Percentiles rank a stretch among this genome's conserved stretches.
These are phyloP conservation scores for Tubosaeta sp. DNA, from an alignment of 768 basidiomycete species.

Conservation along the genomic window DNA sequence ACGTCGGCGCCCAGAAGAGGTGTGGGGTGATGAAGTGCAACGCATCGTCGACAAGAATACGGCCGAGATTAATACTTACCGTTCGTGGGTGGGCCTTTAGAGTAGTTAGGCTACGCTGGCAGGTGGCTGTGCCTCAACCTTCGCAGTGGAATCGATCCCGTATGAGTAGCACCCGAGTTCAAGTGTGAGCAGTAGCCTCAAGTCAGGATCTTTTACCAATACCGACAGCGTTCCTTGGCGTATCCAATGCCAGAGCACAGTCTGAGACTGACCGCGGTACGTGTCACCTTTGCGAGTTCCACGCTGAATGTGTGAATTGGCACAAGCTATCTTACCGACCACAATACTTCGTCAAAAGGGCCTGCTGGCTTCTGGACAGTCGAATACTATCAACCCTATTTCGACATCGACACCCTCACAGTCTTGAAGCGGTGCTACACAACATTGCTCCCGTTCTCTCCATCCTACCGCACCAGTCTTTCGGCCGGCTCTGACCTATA, in stretches of 20 bases:
- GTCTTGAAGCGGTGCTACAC: slow-evolving; percentile 73
- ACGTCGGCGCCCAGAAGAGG: slow-evolving; percentile 40
- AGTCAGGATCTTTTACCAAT: background rate
- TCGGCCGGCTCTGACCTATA: slow-evolving; percentile 59
- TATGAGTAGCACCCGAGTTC: no score
- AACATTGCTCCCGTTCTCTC: slow-evolving; percentile 70
- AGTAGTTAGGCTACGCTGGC: background rate
- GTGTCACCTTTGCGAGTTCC: slow-evolving; percentile 9
- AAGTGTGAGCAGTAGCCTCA: slow-evolving; percentile 46
- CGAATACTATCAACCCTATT: slow-evolving; percentile 85
- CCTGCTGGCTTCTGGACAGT: slow-evolving; percentile 68
- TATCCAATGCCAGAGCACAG: slow-evolving; percentile 24
- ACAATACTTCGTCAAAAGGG: slow-evolving; percentile 40
- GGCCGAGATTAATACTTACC: slow-evolving; percentile 54
- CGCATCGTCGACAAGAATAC: slow-evolving; percentile 53
- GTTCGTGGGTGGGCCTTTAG: slow-evolving; percentile 46
- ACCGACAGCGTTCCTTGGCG: slow-evolving; percentile 52
- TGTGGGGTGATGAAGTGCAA: slow-evolving; percentile 69
- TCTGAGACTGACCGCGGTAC: slow-evolving; percentile 42
- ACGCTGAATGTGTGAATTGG: background rate
- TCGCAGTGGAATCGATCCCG: no score
- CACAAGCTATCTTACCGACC: slow-evolving; percentile 64
- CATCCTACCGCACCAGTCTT: slow-evolving; percentile 60
- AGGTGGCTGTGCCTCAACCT: slow-evolving; percentile 11
- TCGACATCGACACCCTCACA: slow-evolving; percentile 82